Conservation (phyloP, 2,329 filamentous ascomycete species). For the Phyllosticta citrichinensis region DNA sequence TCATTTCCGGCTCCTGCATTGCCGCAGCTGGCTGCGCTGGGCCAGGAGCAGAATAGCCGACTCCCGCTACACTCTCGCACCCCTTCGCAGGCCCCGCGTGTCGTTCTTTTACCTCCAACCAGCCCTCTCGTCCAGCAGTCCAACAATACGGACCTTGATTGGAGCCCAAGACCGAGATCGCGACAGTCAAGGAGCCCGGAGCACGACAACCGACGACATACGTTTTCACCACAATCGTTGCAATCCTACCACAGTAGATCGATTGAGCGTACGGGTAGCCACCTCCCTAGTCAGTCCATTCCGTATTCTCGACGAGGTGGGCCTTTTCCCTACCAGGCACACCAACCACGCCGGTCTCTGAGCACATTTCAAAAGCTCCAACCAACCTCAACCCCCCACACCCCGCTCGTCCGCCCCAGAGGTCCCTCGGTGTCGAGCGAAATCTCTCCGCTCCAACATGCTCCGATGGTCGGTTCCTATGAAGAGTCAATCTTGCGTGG, state of each 20-base stretch:
- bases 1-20: slow-evolving; percentile 33
- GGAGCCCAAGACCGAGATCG: slow-evolving; percentile 38
- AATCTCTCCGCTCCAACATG: slow-evolving; percentile 68
- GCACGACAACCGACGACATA: slow-evolving; percentile 55
- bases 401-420: slow-evolving; percentile 40
- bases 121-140: slow-evolving; percentile 85
- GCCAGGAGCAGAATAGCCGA: slow-evolving; percentile 13
- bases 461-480: slow-evolving; percentile 94
- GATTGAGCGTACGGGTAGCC: slow-evolving; percentile 13
- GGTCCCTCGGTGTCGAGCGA: slow-evolving; percentile 63
- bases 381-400: slow-evolving; percentile 32
- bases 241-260: slow-evolving; percentile 37
- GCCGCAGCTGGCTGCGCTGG: slow-evolving; percentile 4
- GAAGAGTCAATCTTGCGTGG: slow-evolving; percentile 93
- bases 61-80: slow-evolving; percentile 32
- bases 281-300: slow-evolving; percentile 14
- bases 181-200: slow-evolving; percentile 35
- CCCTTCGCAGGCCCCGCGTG: slow-evolving; percentile 57
- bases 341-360: slow-evolving; percentile 67
- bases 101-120: slow-evolving; percentile 78
- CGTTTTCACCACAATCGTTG: slow-evolving; percentile 54
- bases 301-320: slow-evolving; percentile 48
- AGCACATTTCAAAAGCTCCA: slow-evolving; percentile 43
- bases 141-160: slow-evolving; percentile 68
- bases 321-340: slow-evolving; percentile 60